Conservation (phyloP, 2,329 filamentous ascomycete species). For the Phoma herbarum region DNA sequence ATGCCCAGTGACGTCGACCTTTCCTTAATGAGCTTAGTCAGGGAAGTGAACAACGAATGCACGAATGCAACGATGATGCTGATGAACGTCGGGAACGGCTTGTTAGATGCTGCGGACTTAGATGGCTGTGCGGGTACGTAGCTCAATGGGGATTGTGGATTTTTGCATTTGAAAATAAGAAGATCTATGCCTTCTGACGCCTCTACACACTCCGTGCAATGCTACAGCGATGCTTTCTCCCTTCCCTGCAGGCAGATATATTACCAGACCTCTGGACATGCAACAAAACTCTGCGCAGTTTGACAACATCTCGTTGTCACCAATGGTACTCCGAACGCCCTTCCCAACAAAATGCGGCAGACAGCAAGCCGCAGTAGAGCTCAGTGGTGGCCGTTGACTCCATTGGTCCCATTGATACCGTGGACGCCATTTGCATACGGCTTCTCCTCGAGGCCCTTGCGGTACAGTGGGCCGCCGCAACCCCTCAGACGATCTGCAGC, state of each 20-base stretch:
- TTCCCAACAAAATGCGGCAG: neutral
- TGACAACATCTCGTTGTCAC: constrained; percentile 1
- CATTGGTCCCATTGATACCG: constrained; percentile 29
- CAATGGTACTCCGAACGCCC: constrained; percentile 13
- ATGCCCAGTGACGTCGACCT: constrained; percentile 21
- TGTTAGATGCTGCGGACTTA: neutral
- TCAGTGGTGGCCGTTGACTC: constrained; percentile 27
- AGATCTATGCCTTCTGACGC: constrained; percentile 4
- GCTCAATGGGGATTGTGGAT: neutral
- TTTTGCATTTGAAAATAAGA: neutral
- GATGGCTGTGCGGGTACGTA: neutral
- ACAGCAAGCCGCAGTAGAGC: neutral
- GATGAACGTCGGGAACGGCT: neutral
- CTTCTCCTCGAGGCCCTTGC: constrained; percentile 61
- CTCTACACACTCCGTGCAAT: constrained; percentile 13
- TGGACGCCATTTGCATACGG: constrained; percentile 23
- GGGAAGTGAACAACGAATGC: neutral
- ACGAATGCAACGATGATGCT: neutral
- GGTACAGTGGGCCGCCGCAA: constrained; percentile 84
- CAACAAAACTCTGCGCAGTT: neutral
- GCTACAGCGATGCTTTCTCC: constrained; percentile 11
- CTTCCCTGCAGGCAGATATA: neutral
- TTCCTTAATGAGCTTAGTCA: constrained; percentile 6
- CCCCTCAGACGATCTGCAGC: constrained; percentile 79
- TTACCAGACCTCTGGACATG: neutral